Base-by-base conservation (phyloP, 495 filamentous ascomycete species). In the Aspergillus haitiensis region DNA sequence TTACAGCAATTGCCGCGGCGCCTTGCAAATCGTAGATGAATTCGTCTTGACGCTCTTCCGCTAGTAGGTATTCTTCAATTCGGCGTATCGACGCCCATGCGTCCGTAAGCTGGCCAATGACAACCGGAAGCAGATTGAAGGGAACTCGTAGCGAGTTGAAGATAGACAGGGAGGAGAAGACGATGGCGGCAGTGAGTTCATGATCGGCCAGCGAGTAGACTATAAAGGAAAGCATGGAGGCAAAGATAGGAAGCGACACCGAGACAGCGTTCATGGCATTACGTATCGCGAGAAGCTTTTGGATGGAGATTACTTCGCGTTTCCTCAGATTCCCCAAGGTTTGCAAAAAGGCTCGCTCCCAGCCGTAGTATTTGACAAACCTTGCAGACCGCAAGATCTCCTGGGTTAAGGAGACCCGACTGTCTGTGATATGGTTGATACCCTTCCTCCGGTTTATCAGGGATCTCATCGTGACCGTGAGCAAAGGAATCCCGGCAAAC, bases 281-380 rank as follows among this genome's bases (percentile, higher is more conserved):
- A 62, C 92, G 84, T 55, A 95, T 88, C 3, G 88, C 82, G 32
- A 97, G 76, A 15, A 98, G 71, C 12, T 91, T 75, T 65, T 95
- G 92, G 52, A 96, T 91, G 5, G 86, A 82, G 10, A 76, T 71
- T 64, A 98, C 89, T 68, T 98, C 93, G 46, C 79, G 79, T 33
- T 75, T 77, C 46, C 93, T 84, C 52, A 93, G 88, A 16, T 85
- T 78, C 49, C 81, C 78, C 9, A 98, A 77, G 16, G 91, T 84
- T 13, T 81, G 76, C 5, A 97, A 76, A 69, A 98, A 98, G 49
- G 86, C 86, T 36, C 80, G 85, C 66, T 98, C 93, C 93, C 93
- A 98, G 8, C 90, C 93, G 68, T 96, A 97, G 73, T 83, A 96
- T 71, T 98, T 98, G 70, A 98, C 92, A 66, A 98, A 97, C 15